Percentiles rank a stretch among this genome's conserved stretches.
Evolutionary conservation across 2,329 filamentous ascomycete species (phyloP).

Genomic region (Fusarium mexicanum): DNA sequence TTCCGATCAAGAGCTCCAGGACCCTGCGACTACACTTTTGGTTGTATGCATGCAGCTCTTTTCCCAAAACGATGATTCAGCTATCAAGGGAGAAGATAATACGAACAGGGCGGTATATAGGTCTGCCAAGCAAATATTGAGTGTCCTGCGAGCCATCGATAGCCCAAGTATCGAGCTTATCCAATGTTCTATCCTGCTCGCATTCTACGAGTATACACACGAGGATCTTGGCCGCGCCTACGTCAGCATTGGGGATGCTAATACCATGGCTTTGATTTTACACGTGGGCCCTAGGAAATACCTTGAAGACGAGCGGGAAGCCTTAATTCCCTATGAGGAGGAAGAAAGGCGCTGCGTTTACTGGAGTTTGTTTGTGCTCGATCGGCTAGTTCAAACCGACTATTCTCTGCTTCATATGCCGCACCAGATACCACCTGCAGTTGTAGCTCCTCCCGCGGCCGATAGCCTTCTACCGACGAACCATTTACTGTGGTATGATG

Average conservation of each 20-base stretch:
- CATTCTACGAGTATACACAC: slow-evolving; percentile 56
- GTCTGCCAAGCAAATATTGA: slow-evolving; percentile 51
- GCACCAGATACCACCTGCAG: slow-evolving; percentile 47
- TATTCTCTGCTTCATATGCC: slow-evolving; percentile 44
- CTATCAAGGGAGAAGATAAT: slow-evolving; percentile 45
- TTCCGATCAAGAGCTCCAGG: slow-evolving; percentile 19
- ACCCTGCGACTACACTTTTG: slow-evolving; percentile 50
- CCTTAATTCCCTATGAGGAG: slow-evolving; percentile 43
- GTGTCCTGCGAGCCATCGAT: slow-evolving; percentile 47
- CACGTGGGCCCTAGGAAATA: slow-evolving; percentile 50
- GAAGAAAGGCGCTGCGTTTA: slow-evolving; percentile 54
- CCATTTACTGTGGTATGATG: slow-evolving; percentile 45
- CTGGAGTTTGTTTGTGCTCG: slow-evolving; percentile 56
- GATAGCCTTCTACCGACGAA: slow-evolving; percentile 48
- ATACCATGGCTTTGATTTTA: slow-evolving; percentile 48
- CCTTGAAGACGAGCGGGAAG: slow-evolving; percentile 41
- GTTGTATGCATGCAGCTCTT: slow-evolving; percentile 55
- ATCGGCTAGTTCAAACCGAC: slow-evolving; percentile 50
- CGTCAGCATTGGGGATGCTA: slow-evolving; percentile 53
- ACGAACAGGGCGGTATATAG: slow-evolving; percentile 50
- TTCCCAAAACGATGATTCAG: slow-evolving; percentile 48
- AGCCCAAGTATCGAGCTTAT: slow-evolving; percentile 52
- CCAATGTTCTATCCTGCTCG: slow-evolving; percentile 53
- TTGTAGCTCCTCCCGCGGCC: slow-evolving; percentile 27
- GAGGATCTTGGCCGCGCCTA: slow-evolving; percentile 54